Conservation (phyloP, 768 basidiomycete genomes). For the Dentipellis fragilis region DNA sequence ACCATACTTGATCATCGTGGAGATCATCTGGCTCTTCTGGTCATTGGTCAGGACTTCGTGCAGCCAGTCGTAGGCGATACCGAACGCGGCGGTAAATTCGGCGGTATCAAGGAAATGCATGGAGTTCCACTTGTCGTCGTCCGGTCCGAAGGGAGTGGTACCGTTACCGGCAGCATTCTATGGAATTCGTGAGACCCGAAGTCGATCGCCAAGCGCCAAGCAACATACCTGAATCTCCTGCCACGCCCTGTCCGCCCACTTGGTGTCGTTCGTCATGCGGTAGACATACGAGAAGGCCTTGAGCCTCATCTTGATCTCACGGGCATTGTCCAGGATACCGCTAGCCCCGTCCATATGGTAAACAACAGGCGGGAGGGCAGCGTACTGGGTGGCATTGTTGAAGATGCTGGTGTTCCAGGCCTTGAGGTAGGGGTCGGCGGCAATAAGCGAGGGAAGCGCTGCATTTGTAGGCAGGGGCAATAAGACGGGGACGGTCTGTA, state of each 20-base stretch:
- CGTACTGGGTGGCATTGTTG: slow-evolving; percentile 74
- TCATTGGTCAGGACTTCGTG: slow-evolving; percentile 72
- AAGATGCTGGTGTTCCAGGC: slow-evolving; percentile 91
- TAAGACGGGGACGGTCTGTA: slow-evolving; percentile 77
- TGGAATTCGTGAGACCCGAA: neutral
- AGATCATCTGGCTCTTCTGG: slow-evolving; percentile 61
- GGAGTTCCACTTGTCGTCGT: slow-evolving; percentile 70
- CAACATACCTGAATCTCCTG: slow-evolving; percentile 67
- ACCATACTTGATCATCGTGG: slow-evolving; percentile 70
- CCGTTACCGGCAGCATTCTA: slow-evolving; percentile 73
- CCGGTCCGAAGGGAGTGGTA: slow-evolving; percentile 53
- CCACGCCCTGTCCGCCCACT: slow-evolving; percentile 84
- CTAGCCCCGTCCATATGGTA: slow-evolving; percentile 77
- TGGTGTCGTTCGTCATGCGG: slow-evolving; percentile 84
- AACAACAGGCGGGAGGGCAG: slow-evolving; percentile 44
- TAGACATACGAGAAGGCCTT: slow-evolving; percentile 91
- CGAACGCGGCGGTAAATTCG: slow-evolving; percentile 86
- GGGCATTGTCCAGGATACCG: slow-evolving; percentile 86
- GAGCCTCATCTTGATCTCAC: slow-evolving; percentile 81
- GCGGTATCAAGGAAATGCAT: slow-evolving; percentile 86
- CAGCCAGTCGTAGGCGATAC: slow-evolving; percentile 93
- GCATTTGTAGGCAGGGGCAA: slow-evolving; percentile 90
- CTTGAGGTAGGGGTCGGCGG: slow-evolving; percentile 74
- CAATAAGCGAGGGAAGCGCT: slow-evolving; percentile 70
- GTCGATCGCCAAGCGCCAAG: neutral